phyloP scores from a whole-genome alignment of 1,284 basidiomycete species.

The Ustilago bromivora region DNA sequence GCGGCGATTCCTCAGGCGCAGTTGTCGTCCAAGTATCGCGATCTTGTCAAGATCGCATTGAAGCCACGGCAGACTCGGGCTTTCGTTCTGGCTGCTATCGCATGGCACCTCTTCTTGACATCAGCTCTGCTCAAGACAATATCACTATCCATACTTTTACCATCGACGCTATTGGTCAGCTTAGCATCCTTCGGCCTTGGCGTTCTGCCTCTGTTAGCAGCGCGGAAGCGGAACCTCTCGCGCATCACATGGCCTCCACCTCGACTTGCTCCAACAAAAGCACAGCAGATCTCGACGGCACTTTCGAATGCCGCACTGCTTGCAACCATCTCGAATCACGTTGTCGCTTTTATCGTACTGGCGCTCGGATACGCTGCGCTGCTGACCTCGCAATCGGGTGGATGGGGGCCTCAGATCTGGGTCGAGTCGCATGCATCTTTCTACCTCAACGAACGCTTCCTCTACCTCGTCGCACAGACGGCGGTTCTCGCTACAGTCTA shows the following conservation, averaged over 20 bases:
- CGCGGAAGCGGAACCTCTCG: conserved; percentile 36
- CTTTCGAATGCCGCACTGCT: conserved; percentile 9
- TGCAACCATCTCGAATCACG: conserved; percentile 18
- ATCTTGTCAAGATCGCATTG: conserved; percentile 51
- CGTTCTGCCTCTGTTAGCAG: conserved; percentile 42
- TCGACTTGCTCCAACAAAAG: conserved; percentile 11
- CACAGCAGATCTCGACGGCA: conserved; percentile 21
- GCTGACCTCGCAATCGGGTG: conserved; percentile 15
- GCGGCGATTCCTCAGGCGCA: conserved; percentile 47
- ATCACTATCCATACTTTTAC: conserved; percentile 22
- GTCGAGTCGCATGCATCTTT: conserved; percentile 52
- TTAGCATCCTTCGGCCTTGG: conserved; percentile 32
- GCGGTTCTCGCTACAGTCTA: conserved; percentile 37
- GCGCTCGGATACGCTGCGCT: conserved; percentile 25
- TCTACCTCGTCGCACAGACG: conserved; percentile 32
- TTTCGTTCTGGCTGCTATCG: conserved; percentile 39
- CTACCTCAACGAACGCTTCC: conserved; percentile 59
- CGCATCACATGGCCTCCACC: conserved; percentile 14
- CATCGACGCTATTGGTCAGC: conserved; percentile 15
- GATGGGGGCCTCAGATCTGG: conserved; percentile 50
- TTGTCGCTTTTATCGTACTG: conserved; percentile 22
- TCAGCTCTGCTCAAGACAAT: conserved; percentile 21
- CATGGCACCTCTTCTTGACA: conserved; percentile 38
- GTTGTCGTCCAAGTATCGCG: conserved; percentile 45
- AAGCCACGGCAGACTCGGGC: conserved; percentile 56